Conservation (phyloP, 176 grass and related monocot species). For the Phoenix roebelenii region DNA sequence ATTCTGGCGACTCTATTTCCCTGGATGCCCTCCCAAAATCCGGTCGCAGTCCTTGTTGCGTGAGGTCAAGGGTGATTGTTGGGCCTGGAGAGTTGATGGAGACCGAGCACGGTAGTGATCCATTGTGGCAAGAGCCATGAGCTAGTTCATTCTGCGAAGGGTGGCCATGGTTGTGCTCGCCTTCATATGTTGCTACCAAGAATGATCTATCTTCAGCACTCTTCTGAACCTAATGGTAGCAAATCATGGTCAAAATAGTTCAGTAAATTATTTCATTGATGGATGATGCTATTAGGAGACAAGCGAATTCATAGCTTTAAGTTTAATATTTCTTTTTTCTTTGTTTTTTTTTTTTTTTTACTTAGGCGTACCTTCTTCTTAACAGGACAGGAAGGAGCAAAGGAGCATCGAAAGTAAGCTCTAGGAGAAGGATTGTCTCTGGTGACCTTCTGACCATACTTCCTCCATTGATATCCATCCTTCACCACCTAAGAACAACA, state of each 20-base stretch:
- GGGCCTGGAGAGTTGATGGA: conserved; percentile 46
- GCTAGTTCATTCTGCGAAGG: conserved; percentile 10
- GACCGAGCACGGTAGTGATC: conserved; percentile 45
- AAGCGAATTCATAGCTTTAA: too few species aligned
- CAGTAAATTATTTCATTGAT: too few species aligned
- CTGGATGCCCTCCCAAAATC: conserved; percentile 29
- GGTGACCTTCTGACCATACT: conserved; percentile 93
- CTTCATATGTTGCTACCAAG: conserved; percentile 77
- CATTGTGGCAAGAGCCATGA: neutral
- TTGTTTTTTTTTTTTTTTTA: neutral
- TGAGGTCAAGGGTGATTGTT: conserved; percentile 65
- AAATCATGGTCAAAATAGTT: neutral
- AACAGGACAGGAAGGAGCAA: conserved; percentile 67
- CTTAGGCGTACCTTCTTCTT: conserved; percentile 73
- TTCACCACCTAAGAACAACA: conserved; percentile 41
- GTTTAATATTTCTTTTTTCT: neutral
- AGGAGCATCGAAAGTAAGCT: conserved; percentile 85
- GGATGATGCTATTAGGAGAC: too few species aligned
- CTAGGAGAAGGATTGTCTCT: conserved; percentile 83
- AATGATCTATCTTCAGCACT: conserved; percentile 79
- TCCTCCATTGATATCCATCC: conserved; percentile 89
- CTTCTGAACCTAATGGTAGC: conserved; percentile 53
- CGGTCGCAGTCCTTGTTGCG: conserved; percentile 15
- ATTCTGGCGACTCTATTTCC: conserved; percentile 48
- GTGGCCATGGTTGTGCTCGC: conserved; percentile 67